Conservation (phyloP, 108 stramenopile genomes). For the Nitzschia putrida region DNA sequence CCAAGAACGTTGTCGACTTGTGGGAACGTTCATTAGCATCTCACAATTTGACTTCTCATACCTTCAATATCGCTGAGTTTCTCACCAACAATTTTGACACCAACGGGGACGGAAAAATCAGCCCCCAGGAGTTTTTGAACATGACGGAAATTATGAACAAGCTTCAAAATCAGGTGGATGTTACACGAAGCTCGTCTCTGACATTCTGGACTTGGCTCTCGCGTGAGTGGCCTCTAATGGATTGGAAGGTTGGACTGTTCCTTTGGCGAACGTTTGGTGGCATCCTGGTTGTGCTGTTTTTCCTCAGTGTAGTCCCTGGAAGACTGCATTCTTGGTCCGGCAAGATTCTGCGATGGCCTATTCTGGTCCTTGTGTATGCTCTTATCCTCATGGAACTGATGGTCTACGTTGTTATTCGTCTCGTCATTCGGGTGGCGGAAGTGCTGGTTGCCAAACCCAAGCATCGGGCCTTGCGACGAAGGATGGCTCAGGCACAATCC, state of each 20-base stretch:
- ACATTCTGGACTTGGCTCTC: slow-evolving; percentile 45
- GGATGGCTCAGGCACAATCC: slow-evolving; percentile 53
- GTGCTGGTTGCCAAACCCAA: slow-evolving; percentile 66
- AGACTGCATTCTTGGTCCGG: slow-evolving; percentile 69
- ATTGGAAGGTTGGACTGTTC: slow-evolving; percentile 72
- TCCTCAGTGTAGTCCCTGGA: slow-evolving; percentile 71
- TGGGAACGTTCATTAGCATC: slow-evolving; percentile 30
- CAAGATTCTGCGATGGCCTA: slow-evolving; percentile 74
- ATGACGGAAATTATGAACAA: slow-evolving; percentile 37
- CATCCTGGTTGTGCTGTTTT: slow-evolving; percentile 44
- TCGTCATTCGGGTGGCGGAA: slow-evolving; percentile 67
- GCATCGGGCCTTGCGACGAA: slow-evolving; percentile 59
- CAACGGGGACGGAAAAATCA: slow-evolving; percentile 44
- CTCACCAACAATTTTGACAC: slow-evolving; percentile 39
- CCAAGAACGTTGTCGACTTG: slow-evolving; percentile 25
- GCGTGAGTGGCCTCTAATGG: slow-evolving; percentile 59
- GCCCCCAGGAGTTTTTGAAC: slow-evolving; percentile 36
- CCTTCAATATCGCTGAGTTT: slow-evolving; percentile 21
- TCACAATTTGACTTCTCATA: slow-evolving; percentile 14
- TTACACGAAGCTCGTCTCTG: not conserved
- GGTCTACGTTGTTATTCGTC: slow-evolving; percentile 70
- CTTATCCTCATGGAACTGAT: slow-evolving; percentile 69
- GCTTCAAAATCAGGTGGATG: not conserved
- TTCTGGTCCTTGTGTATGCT: slow-evolving; percentile 70
- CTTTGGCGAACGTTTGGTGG: slow-evolving; percentile 75